Conservation (phyloP, 225 moss, liverwort and hornwort genomes). For the Bryoerythrophyllum caledonicum region DNA sequence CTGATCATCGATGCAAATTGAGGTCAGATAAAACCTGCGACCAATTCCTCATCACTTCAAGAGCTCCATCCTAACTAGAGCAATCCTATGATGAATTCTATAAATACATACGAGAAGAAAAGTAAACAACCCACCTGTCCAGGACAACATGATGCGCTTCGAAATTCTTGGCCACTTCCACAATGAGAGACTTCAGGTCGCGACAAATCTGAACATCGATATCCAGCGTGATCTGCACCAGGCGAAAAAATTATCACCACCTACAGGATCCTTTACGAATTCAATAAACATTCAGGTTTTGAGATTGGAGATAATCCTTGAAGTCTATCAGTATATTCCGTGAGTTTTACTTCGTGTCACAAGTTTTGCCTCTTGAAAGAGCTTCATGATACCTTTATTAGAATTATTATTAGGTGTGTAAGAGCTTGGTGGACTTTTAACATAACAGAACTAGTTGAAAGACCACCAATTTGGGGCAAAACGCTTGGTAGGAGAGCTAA, state of each 20-base stretch:
- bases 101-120: neutral
- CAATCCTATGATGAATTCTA: too few relatives aligned
- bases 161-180: constrained; percentile 57
- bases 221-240: constrained; percentile 45
- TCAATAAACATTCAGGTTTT: neutral
- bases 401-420: too few relatives aligned
- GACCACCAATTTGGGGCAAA: too few relatives aligned
- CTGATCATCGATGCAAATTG: constrained; percentile 21
- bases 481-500: too few relatives aligned
- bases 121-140: constrained; percentile 44
- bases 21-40: constrained; percentile 6
- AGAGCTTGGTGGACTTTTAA: too few relatives aligned
- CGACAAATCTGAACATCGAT: constrained; percentile 49
- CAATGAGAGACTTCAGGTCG: constrained; percentile 46
- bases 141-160: constrained; percentile 59
- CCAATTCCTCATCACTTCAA: constrained; percentile 2
- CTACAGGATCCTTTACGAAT: neutral
- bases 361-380: too few relatives aligned
- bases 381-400: too few relatives aligned
- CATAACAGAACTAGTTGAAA: too few relatives aligned
- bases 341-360: too few relatives aligned
- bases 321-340: too few relatives aligned
- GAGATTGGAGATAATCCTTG: neutral
- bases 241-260: neutral
- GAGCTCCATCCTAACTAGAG: neutral